Evolutionary conservation across 306 rosid species (phyloP), one percentile per base, ranked within the genome.

Genomic region (Hippophae tibetana): DNA sequence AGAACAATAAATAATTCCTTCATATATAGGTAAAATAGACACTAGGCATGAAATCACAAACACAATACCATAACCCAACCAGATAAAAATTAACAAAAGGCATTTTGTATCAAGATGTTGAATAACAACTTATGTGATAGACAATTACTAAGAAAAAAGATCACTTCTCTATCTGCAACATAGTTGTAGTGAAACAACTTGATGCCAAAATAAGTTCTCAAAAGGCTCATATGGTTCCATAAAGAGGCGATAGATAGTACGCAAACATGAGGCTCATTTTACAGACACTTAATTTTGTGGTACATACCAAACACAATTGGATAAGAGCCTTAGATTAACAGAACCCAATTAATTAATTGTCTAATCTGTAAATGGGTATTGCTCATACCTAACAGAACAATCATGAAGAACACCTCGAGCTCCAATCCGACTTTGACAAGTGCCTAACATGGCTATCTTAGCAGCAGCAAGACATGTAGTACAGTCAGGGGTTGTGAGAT

Each of bases 321-420:
- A 67, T 13, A 38, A 47, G 47, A 13, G 38, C 4, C 53, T 42
- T 12, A 23, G 61, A 40, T 40, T 27, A 25, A 41, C 10, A 47
- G 47, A 58, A 57, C 13, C 8, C 49, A 5, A 56, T 60, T 23
- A 10, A n/a, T 42, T 26, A 13, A 27, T 18, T 44, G 18, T 25
- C 43, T 11, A 50, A 57, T 85, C 72, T 13, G 78, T 76, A 74
- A 89, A 83, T 13, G 95, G 87, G 81, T 83, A 86, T 66, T 83
- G 92, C 74, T 89, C 92, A 13, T 86, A 83, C 87, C 92, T 79
- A 54, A 83, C 69, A 9, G 71, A 25, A 67, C 92, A 83, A 67
- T 82, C 92, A 74, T 31, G 70, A 49, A 81, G 82, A 70, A 74
- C 61, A 0, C 77, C 79, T 47, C 86, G 89, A 57, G 82, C 84